Percentiles rank a stretch among this genome's conserved stretches.
Conservation (phyloP, 2,329 filamentous ascomycete genomes). For the Trichoderma aggressivum region DNA sequence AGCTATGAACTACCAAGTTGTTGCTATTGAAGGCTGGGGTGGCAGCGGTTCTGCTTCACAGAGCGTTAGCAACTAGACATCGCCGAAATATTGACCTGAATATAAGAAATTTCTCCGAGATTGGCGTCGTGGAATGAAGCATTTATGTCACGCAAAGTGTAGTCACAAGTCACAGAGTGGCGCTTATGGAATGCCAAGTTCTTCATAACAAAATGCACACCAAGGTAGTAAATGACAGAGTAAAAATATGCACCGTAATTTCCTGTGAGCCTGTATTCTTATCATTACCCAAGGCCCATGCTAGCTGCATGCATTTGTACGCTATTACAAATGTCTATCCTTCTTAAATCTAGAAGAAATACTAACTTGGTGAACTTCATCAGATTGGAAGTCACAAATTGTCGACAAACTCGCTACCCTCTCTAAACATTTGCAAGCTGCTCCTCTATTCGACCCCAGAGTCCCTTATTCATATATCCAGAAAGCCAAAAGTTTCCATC, state of each 20-base stretch:
- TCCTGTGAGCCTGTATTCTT: neutral
- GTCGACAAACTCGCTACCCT: neutral
- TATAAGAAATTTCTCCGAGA: neutral
- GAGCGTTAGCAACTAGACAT: constrained; percentile 40
- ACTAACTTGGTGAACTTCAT: neutral
- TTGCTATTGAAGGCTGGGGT: constrained; percentile 53
- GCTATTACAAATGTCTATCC: neutral
- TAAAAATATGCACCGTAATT: neutral
- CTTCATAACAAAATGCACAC: neutral
- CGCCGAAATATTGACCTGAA: neutral
- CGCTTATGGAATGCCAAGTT: neutral
- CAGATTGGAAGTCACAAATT: neutral
- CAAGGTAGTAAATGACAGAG: neutral
- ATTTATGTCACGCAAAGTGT: neutral
- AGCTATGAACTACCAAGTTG: constrained; percentile 50
- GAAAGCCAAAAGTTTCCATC: neutral
- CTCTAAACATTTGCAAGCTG: neutral
- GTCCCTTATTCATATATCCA: neutral
- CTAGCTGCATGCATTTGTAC: neutral
- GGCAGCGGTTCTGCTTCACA: constrained; percentile 48
- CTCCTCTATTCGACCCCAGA: neutral
- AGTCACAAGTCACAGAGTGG: neutral
- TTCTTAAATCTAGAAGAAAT: no score
- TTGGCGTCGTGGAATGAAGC: neutral
- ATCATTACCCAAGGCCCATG: neutral